These are phyloP conservation scores for Aspergillus jensenii DNA, from an alignment of 2,329 filamentous ascomycete species.

Conservation along the genomic window DNA sequence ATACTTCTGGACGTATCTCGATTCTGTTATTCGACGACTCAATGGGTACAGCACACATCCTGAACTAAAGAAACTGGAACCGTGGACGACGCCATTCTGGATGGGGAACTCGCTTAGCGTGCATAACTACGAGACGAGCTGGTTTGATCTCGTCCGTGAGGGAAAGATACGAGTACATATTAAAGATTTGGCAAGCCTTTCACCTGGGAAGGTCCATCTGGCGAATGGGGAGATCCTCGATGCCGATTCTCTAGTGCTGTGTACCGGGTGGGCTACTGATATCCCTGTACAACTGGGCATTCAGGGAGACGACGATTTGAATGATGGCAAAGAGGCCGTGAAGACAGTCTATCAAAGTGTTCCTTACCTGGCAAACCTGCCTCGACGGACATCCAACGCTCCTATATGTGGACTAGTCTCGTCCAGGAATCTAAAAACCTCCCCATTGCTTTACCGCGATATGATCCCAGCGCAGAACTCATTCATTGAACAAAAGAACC, in stretches of 20 bases:
- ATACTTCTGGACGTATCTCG: constrained; percentile 52
- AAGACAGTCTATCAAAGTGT: background rate
- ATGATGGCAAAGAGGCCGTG: background rate
- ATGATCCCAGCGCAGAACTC: background rate
- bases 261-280: background rate
- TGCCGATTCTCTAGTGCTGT: background rate
- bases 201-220: constrained; percentile 44
- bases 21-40: constrained; percentile 43
- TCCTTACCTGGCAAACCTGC: background rate
- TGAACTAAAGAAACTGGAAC: constrained; percentile 38
- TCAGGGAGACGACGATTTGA: background rate
- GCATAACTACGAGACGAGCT: constrained; percentile 55
- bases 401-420: background rate
- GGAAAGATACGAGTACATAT: constrained; percentile 53
- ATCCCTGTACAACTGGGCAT: background rate
- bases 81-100: constrained; percentile 45
- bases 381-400: background rate
- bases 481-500: background rate
- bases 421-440: background rate
- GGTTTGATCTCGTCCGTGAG: constrained; percentile 53
- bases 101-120: constrained; percentile 55
- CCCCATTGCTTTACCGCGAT: background rate
- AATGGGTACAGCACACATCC: constrained; percentile 42
- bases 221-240: constrained; percentile 33
- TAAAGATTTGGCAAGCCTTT: constrained; percentile 50